Evolutionary conservation across 108 stramenopile genomes (phyloP).

Genomic region (Discostella stelligeroides): DNA sequence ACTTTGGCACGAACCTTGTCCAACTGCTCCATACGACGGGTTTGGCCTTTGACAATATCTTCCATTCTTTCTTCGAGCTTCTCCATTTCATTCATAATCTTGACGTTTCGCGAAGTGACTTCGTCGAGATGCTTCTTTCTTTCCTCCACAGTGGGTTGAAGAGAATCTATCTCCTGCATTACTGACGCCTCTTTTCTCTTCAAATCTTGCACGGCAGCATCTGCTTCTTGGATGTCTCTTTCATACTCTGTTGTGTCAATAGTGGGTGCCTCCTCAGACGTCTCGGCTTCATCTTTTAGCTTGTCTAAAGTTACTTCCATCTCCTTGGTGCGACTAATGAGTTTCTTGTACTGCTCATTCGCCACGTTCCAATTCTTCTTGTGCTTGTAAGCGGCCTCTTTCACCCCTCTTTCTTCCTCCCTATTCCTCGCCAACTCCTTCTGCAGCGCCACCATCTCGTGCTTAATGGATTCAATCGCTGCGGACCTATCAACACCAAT

Average conservation of each 20-base stretch:
- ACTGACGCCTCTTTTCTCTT: constrained; percentile 43
- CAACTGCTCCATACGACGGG: constrained; percentile 31
- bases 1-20: constrained; percentile 47
- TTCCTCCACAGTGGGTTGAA: constrained; percentile 57
- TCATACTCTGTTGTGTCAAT: constrained; percentile 80
- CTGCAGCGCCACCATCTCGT: constrained; percentile 53
- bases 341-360: constrained; percentile 37
- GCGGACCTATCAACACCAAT: constrained; percentile 75
- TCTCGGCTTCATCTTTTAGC: constrained; percentile 53
- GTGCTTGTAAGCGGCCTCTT: constrained; percentile 23
- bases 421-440: constrained; percentile 70
- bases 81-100: constrained; percentile 66
- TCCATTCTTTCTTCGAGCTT: constrained; percentile 60
- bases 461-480: constrained; percentile 61
- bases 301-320: constrained; percentile 35
- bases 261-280: constrained; percentile 61
- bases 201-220: constrained; percentile 52
- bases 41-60: constrained; percentile 50
- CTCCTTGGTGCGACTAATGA: constrained; percentile 46
- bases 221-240: constrained; percentile 60
- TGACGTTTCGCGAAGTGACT: constrained; percentile 63
- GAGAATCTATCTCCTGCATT: constrained; percentile 49
- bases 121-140: constrained; percentile 57
- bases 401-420: constrained; percentile 44
- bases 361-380: constrained; percentile 41